phyloP scores from a whole-genome alignment of 1,284 basidiomycete species.

The Earliella scabrosa region DNA sequence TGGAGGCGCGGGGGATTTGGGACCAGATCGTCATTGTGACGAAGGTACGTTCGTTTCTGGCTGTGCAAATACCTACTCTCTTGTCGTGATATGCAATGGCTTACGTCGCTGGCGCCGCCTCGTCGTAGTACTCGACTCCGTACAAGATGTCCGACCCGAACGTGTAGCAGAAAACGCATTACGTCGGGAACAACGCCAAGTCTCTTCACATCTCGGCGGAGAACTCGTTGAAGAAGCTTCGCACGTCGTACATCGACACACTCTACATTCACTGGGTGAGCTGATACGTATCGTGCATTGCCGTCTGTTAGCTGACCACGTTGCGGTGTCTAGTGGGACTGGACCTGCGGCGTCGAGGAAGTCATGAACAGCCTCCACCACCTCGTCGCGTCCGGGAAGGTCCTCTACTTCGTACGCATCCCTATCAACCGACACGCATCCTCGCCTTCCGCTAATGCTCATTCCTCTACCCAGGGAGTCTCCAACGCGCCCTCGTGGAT shows the following conservation, averaged over 20 bases:
- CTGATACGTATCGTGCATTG: no score
- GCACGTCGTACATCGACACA: constrained; percentile 57
- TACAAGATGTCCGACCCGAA: no score
- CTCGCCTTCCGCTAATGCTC: no score
- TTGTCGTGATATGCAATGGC: no score
- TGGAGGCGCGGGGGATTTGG: no score
- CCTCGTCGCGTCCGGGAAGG: constrained; percentile 44
- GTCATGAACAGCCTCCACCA: constrained; percentile 51
- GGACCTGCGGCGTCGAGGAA: constrained; percentile 45
- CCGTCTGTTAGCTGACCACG: no score
- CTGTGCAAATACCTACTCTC: no score
- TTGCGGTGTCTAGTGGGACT: constrained; percentile 50
- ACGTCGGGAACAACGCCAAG: constrained; percentile 48
- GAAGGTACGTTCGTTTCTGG: no score
- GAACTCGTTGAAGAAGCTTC: constrained; percentile 53
- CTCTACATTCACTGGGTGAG: background rate
- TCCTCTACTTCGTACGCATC: constrained; percentile 38
- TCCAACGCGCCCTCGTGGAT: constrained; percentile 35
- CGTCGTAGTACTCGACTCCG: no score
- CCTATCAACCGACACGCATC: no score
- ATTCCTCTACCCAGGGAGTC: constrained; percentile 25
- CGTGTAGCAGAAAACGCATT: constrained; percentile 32
- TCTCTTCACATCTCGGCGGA: constrained; percentile 45
- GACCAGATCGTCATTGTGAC: no score
- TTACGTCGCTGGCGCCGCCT: no score